A percentile compares a stretch with the other conserved stretches of the same genome.
These are phyloP conservation scores for Aegilops sharonensis DNA, from an alignment of 176 grass and related monocot species.

Conservation along the genomic window DNA sequence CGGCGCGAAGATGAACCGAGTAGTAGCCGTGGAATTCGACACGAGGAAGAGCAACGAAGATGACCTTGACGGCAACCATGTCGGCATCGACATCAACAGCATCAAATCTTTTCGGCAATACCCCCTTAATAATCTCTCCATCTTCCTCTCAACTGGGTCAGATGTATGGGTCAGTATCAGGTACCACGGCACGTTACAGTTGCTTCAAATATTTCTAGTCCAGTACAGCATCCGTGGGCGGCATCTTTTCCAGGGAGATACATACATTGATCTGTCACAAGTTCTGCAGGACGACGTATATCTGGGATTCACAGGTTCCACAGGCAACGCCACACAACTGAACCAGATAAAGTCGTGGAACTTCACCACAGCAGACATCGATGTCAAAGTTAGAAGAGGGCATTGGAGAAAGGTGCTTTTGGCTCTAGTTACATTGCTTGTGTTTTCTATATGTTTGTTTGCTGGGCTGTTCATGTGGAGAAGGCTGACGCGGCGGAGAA, in stretches of 20 bases:
- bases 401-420: neutral
- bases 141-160: conserved; percentile 9
- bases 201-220: neutral
- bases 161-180: neutral
- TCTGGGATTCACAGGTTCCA: conserved; percentile 15
- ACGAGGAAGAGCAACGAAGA: neutral
- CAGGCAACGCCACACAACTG: neutral
- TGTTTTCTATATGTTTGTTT: neutral
- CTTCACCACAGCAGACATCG: neutral
- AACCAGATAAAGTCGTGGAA: conserved; percentile 14
- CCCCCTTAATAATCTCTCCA: neutral
- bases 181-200: neutral
- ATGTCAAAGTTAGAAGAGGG: neutral
- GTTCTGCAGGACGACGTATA: neutral
- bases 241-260: too few relatives aligned
- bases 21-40: neutral
- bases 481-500: too few relatives aligned
- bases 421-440: neutral
- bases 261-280: too few relatives aligned
- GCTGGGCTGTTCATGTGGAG: neutral
- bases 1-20: neutral
- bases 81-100: conserved; percentile 32
- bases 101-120: neutral
- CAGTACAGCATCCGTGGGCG: neutral
- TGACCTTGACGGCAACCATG: conserved; percentile 7